phyloP scores from a whole-genome alignment of 2,329 filamentous ascomycete genomes.

The Bipolaris bicolor region DNA sequence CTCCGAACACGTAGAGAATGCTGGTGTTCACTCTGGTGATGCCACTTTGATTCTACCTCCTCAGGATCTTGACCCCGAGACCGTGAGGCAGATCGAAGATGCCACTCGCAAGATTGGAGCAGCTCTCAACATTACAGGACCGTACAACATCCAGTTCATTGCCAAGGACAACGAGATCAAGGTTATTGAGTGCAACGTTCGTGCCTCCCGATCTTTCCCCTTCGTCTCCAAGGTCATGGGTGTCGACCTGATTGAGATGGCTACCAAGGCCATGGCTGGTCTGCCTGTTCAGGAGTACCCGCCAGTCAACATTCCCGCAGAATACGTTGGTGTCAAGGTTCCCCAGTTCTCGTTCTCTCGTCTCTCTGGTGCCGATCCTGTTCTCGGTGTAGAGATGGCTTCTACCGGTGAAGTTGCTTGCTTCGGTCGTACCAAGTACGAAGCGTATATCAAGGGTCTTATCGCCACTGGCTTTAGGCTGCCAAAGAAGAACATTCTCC shows the following conservation, averaged over 20 bases:
- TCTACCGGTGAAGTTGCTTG: constrained; percentile 98
- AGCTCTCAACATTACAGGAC: constrained; percentile 92
- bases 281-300: constrained; percentile 84
- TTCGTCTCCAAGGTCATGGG: constrained; percentile 99
- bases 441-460: constrained; percentile 95
- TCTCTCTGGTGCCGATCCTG: constrained; percentile 92
- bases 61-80: constrained; percentile 84
- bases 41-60: constrained; percentile 94
- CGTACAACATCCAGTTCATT: constrained; percentile 99
- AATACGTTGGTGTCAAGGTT: constrained; percentile 96
- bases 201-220: constrained; percentile 93
- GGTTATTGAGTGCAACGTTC: constrained; percentile 98
- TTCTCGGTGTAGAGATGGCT: constrained; percentile 98
- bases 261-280: constrained; percentile 93
- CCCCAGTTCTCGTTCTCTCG: constrained; percentile 99
- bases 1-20: constrained; percentile 98
- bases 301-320: constrained; percentile 71
- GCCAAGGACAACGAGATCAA: constrained; percentile 99
- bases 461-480: constrained; percentile 96
- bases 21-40: constrained; percentile 97
- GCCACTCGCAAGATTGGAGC: constrained; percentile 94
- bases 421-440: constrained; percentile 94
- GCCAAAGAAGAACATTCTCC: constrained; percentile 90
- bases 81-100: constrained; percentile 88
- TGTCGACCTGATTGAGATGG: constrained; percentile 97